phyloP scores from a whole-genome alignment of 2,329 filamentous ascomycete species.

The Parascedosporium putredinis region DNA sequence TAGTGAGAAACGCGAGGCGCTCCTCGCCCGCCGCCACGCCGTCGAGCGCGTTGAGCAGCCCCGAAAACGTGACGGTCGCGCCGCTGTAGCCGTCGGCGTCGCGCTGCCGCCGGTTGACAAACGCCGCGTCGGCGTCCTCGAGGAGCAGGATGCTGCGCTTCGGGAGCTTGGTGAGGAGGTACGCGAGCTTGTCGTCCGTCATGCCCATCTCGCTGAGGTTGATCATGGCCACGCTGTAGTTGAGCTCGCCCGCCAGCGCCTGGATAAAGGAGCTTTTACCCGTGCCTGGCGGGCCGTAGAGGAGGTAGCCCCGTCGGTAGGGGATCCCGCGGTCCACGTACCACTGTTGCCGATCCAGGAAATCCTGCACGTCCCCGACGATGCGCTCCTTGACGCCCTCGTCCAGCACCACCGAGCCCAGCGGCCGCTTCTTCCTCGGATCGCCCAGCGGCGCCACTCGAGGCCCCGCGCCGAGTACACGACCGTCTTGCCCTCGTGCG shows the following conservation, averaged over 20 bases:
- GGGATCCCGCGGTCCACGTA: conserved; percentile 92
- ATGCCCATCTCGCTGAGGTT: conserved; percentile 84
- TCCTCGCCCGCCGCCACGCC: conserved; percentile 93
- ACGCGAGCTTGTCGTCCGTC: conserved; percentile 80
- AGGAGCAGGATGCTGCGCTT: conserved; percentile 71
- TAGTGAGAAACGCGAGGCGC: conserved; percentile 85
- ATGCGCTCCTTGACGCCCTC: conserved; percentile 73
- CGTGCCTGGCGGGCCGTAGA: conserved; percentile 82
- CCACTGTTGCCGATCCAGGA: conserved; percentile 70
- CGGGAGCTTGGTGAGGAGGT: conserved; percentile 76
- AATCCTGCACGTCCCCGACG: conserved; percentile 71
- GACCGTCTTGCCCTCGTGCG: conserved; percentile 83
- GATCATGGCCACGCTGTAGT: conserved; percentile 86
- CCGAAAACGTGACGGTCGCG: conserved; percentile 87
- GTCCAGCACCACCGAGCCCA: conserved; percentile 81
- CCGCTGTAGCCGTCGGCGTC: conserved; percentile 78
- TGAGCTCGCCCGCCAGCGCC: conserved; percentile 81
- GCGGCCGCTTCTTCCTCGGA: conserved; percentile 73
- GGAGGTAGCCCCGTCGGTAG: conserved; percentile 77
- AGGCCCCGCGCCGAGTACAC: conserved; percentile 81
- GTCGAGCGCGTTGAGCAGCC: conserved; percentile 74
- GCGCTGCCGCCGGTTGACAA: conserved; percentile 66
- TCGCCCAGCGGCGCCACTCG: conserved; percentile 76
- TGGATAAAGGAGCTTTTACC: conserved; percentile 97
- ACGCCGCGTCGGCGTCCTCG: conserved; percentile 87